Evolutionary conservation across 1,139 yeast species (phyloP).

Genomic region (Saccharomyces hybrid): DNA sequence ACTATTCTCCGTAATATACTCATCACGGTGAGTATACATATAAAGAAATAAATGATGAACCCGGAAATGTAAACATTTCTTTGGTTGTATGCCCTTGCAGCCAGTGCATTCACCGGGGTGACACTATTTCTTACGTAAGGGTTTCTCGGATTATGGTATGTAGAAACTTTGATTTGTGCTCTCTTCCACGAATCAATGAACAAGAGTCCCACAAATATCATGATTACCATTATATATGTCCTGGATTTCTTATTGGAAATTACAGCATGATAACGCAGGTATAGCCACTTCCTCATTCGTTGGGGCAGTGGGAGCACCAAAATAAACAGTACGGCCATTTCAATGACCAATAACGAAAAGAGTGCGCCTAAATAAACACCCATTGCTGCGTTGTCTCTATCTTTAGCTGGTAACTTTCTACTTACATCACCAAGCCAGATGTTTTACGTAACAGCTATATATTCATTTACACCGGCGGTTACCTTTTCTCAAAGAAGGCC

Average conservation of each 20-base stretch:
- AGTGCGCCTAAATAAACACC: conserved; percentile 33
- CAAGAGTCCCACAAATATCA: conserved; percentile 43
- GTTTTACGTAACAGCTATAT: neutral
- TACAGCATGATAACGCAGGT: conserved; percentile 34
- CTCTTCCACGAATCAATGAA: conserved; percentile 54
- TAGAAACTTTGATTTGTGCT: conserved; percentile 32
- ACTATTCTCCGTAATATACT: conserved; percentile 52
- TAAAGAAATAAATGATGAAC: conserved; percentile 53
- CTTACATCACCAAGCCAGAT: neutral
- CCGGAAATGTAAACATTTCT: conserved; percentile 67
- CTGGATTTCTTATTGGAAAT: conserved; percentile 39
- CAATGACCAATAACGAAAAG: conserved; percentile 38
- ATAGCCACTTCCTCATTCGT: conserved; percentile 40
- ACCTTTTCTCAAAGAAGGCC: neutral
- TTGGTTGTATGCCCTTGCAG: conserved; percentile 54
- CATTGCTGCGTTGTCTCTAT: conserved; percentile 19
- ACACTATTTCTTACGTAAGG: conserved; percentile 5
- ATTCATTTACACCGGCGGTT: neutral
- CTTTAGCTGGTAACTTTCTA: neutral
- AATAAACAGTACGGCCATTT: conserved; percentile 47
- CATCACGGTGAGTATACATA: conserved; percentile 53
- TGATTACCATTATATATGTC: conserved; percentile 43
- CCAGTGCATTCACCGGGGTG: conserved; percentile 16
- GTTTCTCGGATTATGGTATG: conserved; percentile 16
- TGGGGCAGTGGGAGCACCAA: conserved; percentile 59